phyloP scores from a whole-genome alignment of 2,329 filamentous ascomycete genomes.

The Ceratocystis cubensis region DNA sequence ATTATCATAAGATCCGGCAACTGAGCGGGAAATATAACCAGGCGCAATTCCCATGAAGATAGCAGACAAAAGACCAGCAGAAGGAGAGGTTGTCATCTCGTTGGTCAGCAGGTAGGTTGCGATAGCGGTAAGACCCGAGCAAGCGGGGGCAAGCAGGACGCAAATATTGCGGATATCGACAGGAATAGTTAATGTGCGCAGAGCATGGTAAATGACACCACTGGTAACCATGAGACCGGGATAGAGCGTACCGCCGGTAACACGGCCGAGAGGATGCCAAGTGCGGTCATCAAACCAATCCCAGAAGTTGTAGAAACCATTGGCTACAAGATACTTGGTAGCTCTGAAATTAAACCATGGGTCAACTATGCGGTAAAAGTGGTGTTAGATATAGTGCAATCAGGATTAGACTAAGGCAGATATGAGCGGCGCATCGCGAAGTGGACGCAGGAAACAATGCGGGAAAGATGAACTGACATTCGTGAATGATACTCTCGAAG shows the following conservation, averaged over 20 bases:
- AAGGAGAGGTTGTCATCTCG: slow-evolving; percentile 92
- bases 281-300: slow-evolving; percentile 99
- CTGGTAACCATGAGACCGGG: slow-evolving; percentile 98
- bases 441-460: slow-evolving; percentile 4
- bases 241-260: slow-evolving; percentile 97
- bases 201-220: slow-evolving; percentile 87
- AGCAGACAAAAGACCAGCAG: slow-evolving; percentile 86
- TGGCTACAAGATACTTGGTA: slow-evolving; percentile 89
- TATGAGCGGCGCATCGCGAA: background rate
- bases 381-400: slow-evolving; percentile 15
- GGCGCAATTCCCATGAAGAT: slow-evolving; percentile 95
- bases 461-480: slow-evolving; percentile 57
- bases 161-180: slow-evolving; percentile 99
- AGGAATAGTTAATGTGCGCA: slow-evolving; percentile 76
- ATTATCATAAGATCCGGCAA: slow-evolving; percentile 97
- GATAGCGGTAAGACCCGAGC: slow-evolving; percentile 85
- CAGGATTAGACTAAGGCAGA: slow-evolving; percentile 24
- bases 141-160: slow-evolving; percentile 86
- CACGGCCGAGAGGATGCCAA: slow-evolving; percentile 97
- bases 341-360: slow-evolving; percentile 99
- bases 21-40: slow-evolving; percentile 94
- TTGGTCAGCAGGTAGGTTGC: slow-evolving; percentile 91
- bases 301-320: slow-evolving; percentile 99
- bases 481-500: slow-evolving; percentile 99
- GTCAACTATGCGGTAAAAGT: slow-evolving; percentile 53